Percentiles rank a stretch among this genome's conserved stretches.
These are phyloP conservation scores for Aspergillus steynii DNA, from an alignment of 495 filamentous ascomycete genomes.

Conservation along the genomic window DNA sequence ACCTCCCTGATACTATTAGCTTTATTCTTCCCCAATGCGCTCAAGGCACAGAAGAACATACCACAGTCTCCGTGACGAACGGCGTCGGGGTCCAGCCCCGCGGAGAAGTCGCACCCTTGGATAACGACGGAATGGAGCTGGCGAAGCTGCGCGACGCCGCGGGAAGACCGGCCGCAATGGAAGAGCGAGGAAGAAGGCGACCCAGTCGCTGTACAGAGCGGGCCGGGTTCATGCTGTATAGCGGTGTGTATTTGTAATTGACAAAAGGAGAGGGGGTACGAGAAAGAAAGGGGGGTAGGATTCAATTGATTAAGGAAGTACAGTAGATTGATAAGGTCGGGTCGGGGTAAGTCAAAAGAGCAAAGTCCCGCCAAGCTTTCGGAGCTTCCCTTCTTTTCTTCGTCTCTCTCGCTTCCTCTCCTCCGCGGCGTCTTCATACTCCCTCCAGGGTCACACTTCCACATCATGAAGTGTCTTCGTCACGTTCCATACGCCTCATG, in stretches of 20 bases:
- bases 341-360: background rate
- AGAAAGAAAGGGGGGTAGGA: slow-evolving; percentile 7
- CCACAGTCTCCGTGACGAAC: slow-evolving; percentile 77
- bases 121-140: slow-evolving; percentile 35
- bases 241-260: background rate
- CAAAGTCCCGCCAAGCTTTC: slow-evolving; percentile 1
- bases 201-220: slow-evolving; percentile 30
- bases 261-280: background rate
- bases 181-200: slow-evolving; percentile 20
- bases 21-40: background rate
- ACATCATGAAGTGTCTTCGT: slow-evolving; percentile 32
- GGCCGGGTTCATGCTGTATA: slow-evolving; percentile 16
- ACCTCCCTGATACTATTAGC: slow-evolving; percentile 64
- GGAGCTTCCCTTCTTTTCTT: slow-evolving; percentile 8
- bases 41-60: slow-evolving; percentile 45
- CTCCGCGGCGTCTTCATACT: background rate
- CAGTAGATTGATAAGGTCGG: background rate
- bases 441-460: background rate
- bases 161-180: slow-evolving; percentile 9
- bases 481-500: slow-evolving; percentile 35
- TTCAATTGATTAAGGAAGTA: slow-evolving; percentile 2
- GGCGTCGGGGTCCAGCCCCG: slow-evolving; percentile 65
- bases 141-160: slow-evolving; percentile 32
- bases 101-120: slow-evolving; percentile 35
- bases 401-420: background rate